Evolutionary conservation across 2,329 filamentous ascomycete genomes (phyloP), one percentile per base, ranked within the genome.

Genomic region (Orbilia oligospora): DNA sequence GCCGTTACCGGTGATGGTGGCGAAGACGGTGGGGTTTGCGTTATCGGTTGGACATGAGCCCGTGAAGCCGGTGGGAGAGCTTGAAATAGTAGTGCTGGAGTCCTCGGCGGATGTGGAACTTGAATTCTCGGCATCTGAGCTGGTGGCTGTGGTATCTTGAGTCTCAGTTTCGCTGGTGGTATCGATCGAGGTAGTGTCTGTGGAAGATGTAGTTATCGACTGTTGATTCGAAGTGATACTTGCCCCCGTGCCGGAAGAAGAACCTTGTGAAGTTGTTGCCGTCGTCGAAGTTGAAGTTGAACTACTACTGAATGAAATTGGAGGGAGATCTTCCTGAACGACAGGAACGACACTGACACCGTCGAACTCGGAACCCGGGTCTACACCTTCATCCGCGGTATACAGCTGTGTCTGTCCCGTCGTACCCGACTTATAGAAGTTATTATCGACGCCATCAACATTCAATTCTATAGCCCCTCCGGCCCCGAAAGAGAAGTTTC

Each of bases 391-490:
- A 12, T 49, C 61, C 18, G 24, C 61, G 14, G 41, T 30, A 12
- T 65, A 65, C 5, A 65, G 41, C 6, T 49, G 14, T 6, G 38
- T 49, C 20, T 65, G 22, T 3, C 61, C 46, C 3, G 61, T 49
- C 18, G 33, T 22, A 22, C n/a, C 46, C 38, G 61, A 65, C 30
- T 49, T 49, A 18, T 65, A 65, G 24, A 65, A 65, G n/a, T 49
- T 27, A 20, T 49, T 33, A 36, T 49, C 30, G 9, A 38, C n/a
- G 4, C 61, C 41, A n/a, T 65, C 46, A 9, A 46, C 46, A 12
- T 46, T 49, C 22, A 65, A 33, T 5, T 36, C 22, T 4, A 65
- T 20, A 10, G 1, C 46, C 14, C 61, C 61, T 2, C 4, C 14
- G 16, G 41, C 10, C 8, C 61, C 46, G 22, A 48, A 65, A 1